Conservation (phyloP, 768 basidiomycete species). For the Sutorius australiensis region DNA sequence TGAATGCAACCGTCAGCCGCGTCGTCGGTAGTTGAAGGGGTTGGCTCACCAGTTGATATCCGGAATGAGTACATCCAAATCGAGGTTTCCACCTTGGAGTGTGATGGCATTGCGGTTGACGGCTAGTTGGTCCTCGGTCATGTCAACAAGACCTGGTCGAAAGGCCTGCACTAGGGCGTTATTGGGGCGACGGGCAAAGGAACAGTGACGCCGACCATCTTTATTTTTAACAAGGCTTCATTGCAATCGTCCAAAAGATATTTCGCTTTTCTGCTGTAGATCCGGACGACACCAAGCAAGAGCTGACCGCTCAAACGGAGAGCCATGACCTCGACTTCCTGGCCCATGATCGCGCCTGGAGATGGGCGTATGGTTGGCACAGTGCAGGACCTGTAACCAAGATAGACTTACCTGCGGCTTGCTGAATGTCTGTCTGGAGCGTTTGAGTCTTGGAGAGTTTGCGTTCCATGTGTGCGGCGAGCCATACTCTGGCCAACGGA, state of each 20-base stretch:
- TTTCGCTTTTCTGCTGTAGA: slow-evolving; percentile 97
- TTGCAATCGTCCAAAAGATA: slow-evolving; percentile 98
- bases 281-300: slow-evolving; percentile 92
- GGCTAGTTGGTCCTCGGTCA: slow-evolving; percentile 90
- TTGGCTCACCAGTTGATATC: slow-evolving; percentile 71
- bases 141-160: slow-evolving; percentile 90
- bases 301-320: slow-evolving; percentile 95
- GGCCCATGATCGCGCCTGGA: slow-evolving; percentile 86
- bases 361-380: background rate
- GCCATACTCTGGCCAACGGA: slow-evolving; percentile 96
- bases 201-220: slow-evolving; percentile 58
- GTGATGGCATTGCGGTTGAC: slow-evolving; percentile 89
- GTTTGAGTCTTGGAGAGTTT: slow-evolving; percentile 97
- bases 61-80: slow-evolving; percentile 75
- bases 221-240: slow-evolving; percentile 91
- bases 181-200: background rate
- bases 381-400: background rate
- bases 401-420: slow-evolving; percentile 68
- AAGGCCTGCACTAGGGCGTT: slow-evolving; percentile 60
- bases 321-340: slow-evolving; percentile 91
- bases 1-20: slow-evolving; percentile 29
- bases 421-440: slow-evolving; percentile 89
- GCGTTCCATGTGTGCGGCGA: slow-evolving; percentile 97
- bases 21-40: background rate
- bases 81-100: slow-evolving; percentile 69